phyloP scores from a whole-genome alignment of 352 stramenopile species.

The Globisporangium nunn region DNA sequence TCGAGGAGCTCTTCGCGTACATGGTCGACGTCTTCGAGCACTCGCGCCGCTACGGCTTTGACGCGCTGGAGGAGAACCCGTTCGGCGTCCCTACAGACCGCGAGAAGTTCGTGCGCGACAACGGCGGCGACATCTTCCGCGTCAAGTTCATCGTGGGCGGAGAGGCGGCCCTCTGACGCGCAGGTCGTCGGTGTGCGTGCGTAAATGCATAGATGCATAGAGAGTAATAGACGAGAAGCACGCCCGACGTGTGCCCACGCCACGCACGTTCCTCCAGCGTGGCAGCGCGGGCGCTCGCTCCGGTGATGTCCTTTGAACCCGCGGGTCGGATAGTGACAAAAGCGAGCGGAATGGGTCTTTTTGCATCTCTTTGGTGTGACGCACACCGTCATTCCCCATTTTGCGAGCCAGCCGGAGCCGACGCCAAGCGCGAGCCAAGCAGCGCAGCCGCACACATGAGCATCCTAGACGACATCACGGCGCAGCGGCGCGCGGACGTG shows the following conservation, averaged over 20 bases:
- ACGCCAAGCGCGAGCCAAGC: neutral
- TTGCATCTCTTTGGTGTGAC: neutral
- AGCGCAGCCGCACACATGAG: slow-evolving; percentile 26
- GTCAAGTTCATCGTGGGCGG: slow-evolving; percentile 32
- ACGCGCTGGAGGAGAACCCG: slow-evolving; percentile 40
- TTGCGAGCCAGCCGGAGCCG: no score
- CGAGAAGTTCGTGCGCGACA: slow-evolving; percentile 54
- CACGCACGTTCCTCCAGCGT: no score
- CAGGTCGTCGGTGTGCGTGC: neutral
- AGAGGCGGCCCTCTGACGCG: neutral
- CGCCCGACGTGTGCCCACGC: no score
- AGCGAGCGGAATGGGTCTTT: neutral
- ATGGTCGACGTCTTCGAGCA: slow-evolving; percentile 75
- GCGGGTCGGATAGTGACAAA: neutral
- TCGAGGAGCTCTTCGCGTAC: slow-evolving; percentile 76
- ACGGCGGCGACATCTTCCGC: slow-evolving; percentile 71
- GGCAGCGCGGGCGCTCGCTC: no score
- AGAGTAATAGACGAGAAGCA: neutral
- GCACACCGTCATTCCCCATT: neutral
- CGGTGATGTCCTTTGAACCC: neutral
- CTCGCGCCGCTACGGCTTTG: slow-evolving; percentile 32
- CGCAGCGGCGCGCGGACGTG: slow-evolving; percentile 62
- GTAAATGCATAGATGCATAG: neutral
- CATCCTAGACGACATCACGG: slow-evolving; percentile 76
- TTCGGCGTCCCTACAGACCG: slow-evolving; percentile 67